Evolutionary conservation across 352 stramenopile genomes (phyloP), one percentile per base, ranked within the genome.

Genomic region (Phytophthora quininea): DNA sequence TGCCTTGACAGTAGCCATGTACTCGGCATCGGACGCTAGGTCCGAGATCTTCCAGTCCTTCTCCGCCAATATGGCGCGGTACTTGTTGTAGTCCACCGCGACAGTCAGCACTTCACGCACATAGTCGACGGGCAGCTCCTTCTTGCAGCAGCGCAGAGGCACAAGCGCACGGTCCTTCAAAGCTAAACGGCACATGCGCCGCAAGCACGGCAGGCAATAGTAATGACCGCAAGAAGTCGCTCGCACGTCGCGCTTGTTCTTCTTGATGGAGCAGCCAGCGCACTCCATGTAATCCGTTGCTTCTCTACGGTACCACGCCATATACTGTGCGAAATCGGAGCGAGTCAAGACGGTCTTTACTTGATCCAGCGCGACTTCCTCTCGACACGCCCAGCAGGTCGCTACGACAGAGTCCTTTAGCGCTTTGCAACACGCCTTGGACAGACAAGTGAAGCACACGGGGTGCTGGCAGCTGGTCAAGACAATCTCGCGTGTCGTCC

Each of bases 141-240:
- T 89, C 30, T 78, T 76, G 60, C 86, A 94, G 77, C 86, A 93
- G 52, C 80, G 82, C 40, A 93, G 50, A 4, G 86, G 86, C 31
- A 86, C 72, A 43, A 94, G 74, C 40, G 75, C 55, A 31, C 84
- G 84, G 54, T 94, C 79, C 10, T 69, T 58, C 30, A 92, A 62
- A n/a, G 86, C 69, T 30, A 92, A 54, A 12, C 73, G 73, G 15
- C 73, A 80, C 84, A 94, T 91, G 47, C 82, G 69, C 8, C 76
- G 50, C 58, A 93, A 59, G 53, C 86, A 93, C 31, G 58, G 33
- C 8, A 51, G 27, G 64, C 86, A 94, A 58, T 86, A 94, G 14
- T 60, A 60, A 60, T 94, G 86, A 9, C 82, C 80, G 66, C 86
- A 94, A 1, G 80, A 67, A 27, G 80, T 82, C 15, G 70, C 65